Conservation (phyloP, 257 asterid genomes). For the Verbascum thapsus region DNA sequence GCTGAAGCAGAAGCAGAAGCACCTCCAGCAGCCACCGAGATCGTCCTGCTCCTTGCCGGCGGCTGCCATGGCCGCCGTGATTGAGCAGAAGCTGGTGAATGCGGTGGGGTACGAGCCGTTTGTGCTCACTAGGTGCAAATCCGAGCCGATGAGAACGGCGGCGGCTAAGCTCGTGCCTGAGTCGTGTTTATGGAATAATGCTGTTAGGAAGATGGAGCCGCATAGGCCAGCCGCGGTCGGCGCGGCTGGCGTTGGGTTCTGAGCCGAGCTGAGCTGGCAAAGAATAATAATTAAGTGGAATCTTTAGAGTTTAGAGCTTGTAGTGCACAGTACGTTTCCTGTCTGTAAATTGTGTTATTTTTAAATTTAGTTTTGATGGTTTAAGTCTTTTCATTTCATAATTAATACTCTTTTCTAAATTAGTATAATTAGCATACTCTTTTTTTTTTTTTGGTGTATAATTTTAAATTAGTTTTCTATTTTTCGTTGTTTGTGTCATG, state of each 20-base stretch:
- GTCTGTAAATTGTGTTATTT: constrained; percentile 33
- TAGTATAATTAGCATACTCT: too few relatives aligned
- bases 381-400: not conserved
- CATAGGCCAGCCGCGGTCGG: constrained; percentile 65
- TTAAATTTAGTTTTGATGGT: not conserved
- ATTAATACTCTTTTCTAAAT: constrained; percentile 18
- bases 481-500: too few relatives aligned
- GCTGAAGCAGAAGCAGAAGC: too few relatives aligned
- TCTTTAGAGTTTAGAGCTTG: constrained; percentile 34
- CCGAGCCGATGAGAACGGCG: constrained; percentile 96
- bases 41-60: constrained; percentile 60
- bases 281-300: constrained; percentile 20
- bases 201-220: constrained; percentile 70
- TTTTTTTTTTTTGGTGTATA: too few relatives aligned
- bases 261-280: constrained; percentile 47
- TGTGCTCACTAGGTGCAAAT: constrained; percentile 84
- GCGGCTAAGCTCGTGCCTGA: constrained; percentile 85
- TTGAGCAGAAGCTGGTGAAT: constrained; percentile 79
- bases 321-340: constrained; percentile 37
- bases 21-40: constrained; percentile 40
- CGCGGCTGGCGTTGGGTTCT: constrained; percentile 81
- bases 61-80: constrained; percentile 69
- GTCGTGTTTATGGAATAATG: constrained; percentile 77
- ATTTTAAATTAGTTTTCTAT: too few relatives aligned
- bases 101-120: constrained; percentile 85